phyloP scores from a whole-genome alignment of 108 stramenopile genomes.

The Nannochloropsis oceanica region DNA sequence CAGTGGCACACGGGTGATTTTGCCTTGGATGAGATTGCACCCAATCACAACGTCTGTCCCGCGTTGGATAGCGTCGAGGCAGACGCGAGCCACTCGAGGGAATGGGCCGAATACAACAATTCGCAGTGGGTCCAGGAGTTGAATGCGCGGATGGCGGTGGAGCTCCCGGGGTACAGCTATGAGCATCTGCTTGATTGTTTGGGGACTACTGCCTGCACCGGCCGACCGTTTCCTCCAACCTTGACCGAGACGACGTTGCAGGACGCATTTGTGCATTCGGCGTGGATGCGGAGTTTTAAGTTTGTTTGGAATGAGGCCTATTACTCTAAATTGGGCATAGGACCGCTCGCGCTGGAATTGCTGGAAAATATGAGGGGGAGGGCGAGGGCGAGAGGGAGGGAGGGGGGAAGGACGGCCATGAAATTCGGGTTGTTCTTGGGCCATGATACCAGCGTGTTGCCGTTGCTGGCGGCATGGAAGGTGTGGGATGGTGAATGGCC shows the following conservation, averaged over 20 bases:
- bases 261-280: neutral
- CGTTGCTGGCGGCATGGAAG: slow-evolving; percentile 22
- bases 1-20: slow-evolving; percentile 37
- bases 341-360: slow-evolving; percentile 15
- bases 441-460: slow-evolving; percentile 32
- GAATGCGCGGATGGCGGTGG: neutral
- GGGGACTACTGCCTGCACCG: slow-evolving; percentile 38
- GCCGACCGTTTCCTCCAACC: slow-evolving; percentile 2
- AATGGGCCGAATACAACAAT: neutral
- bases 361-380: neutral
- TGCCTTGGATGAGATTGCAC: slow-evolving; percentile 15
- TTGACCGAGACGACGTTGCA: slow-evolving; percentile 16
- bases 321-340: slow-evolving; percentile 35
- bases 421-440: slow-evolving; percentile 20
- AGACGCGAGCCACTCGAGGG: neutral
- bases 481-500: slow-evolving; percentile 25
- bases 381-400: neutral
- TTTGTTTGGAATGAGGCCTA: slow-evolving; percentile 6
- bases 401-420: slow-evolving; percentile 2
- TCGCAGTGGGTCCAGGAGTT: neutral
- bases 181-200: slow-evolving; percentile 26
- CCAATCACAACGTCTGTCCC: slow-evolving; percentile 21
- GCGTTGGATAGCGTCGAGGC: slow-evolving; percentile 17
- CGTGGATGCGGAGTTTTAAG: neutral
- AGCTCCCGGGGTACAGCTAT: slow-evolving; percentile 17